phyloP scores from a whole-genome alignment of 2,329 filamentous ascomycete species.

The Trichoderma sp. region DNA sequence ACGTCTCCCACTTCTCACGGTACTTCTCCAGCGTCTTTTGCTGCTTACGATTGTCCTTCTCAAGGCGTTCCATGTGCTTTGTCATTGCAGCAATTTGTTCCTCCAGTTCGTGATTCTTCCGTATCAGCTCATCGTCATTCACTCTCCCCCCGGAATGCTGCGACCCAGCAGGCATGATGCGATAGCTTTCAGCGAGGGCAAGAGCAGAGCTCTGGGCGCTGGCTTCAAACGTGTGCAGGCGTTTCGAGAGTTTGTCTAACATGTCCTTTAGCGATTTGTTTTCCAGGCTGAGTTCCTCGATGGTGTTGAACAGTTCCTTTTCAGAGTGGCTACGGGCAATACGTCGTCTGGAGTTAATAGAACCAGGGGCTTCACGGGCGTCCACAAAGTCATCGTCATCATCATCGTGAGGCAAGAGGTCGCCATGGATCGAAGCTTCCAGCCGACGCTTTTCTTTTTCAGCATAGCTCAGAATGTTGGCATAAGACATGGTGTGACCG shows the following conservation, averaged over 20 bases:
- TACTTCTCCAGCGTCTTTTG: slow-evolving; percentile 60
- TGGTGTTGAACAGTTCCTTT: slow-evolving; percentile 61
- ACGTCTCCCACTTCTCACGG: slow-evolving; percentile 61
- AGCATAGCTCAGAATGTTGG: slow-evolving; percentile 76
- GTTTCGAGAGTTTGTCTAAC: slow-evolving; percentile 81
- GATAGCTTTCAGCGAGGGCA: slow-evolving; percentile 80
- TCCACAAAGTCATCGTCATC: slow-evolving; percentile 89
- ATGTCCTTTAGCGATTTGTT: slow-evolving; percentile 84
- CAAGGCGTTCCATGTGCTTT: slow-evolving; percentile 65
- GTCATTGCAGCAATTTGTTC: slow-evolving; percentile 60
- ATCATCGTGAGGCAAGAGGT: slow-evolving; percentile 49
- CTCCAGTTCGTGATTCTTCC: slow-evolving; percentile 65
- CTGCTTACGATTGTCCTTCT: slow-evolving; percentile 61
- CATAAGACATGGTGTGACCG: slow-evolving; percentile 90
- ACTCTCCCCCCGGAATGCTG: slow-evolving; percentile 43
- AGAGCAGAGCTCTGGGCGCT: slow-evolving; percentile 85
- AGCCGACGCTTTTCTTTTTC: slow-evolving; percentile 66
- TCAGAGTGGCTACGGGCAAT: slow-evolving; percentile 46
- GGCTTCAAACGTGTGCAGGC: slow-evolving; percentile 90
- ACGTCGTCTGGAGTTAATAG: slow-evolving; percentile 46
- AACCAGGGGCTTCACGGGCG: slow-evolving; percentile 66
- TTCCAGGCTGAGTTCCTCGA: slow-evolving; percentile 87
- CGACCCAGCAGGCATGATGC: slow-evolving; percentile 61
- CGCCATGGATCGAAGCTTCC: slow-evolving; percentile 52
- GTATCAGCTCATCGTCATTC: slow-evolving; percentile 41